Base-by-base conservation (phyloP, 139 green algal genomes). In the Haematococcus sp. region DNA sequence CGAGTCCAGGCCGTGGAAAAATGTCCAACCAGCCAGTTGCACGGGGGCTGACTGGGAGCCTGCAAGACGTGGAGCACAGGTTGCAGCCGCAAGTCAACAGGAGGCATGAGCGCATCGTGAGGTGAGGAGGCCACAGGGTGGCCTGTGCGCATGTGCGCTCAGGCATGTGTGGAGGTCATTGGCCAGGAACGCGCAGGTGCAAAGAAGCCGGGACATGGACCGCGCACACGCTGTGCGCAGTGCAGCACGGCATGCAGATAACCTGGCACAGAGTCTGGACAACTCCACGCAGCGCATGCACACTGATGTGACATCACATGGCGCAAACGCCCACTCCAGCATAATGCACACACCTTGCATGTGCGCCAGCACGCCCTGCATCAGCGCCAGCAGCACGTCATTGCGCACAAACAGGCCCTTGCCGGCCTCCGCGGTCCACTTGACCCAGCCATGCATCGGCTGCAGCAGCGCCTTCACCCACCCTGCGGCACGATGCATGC, bases 331-430 rank as follows among this genome's bases (percentile, higher is more conserved):
- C 11, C 7, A 11, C 40, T 11, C 40, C 40, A 71, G n/a, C n/a
- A n/a, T n/a, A n/a, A n/a, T n/a, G n/a, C n/a, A n/a, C 64, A 5
- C 44, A 74, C 68, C 69, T 27, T 75, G 69, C 54, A 75, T 52
- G 51, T 75, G 69, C 15, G 69, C 69, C 28, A 75, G 28, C 27
- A 75, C 69, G 31, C 69, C 69, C 17, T 30, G 25, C 9, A 75
- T 28, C 30, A 75, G 69, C 22, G 52, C 69, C 52, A 66, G 40
- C 13, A 75, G 27, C 19, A 75, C 69, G 31, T 75, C 69, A 20
- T 75, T 75, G 22, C 69, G 69, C 69, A 75, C 69, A 75, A 75
- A 75, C 31, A 75, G 69, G 4, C 69, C 69, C 54, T 66, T 66
- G 23, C 69, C 69, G 33, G 69, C 69, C 69, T 75, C 69, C 15